Conservation (phyloP, 108 stramenopile genomes). For the Phaeodactylum tricornutum region DNA sequence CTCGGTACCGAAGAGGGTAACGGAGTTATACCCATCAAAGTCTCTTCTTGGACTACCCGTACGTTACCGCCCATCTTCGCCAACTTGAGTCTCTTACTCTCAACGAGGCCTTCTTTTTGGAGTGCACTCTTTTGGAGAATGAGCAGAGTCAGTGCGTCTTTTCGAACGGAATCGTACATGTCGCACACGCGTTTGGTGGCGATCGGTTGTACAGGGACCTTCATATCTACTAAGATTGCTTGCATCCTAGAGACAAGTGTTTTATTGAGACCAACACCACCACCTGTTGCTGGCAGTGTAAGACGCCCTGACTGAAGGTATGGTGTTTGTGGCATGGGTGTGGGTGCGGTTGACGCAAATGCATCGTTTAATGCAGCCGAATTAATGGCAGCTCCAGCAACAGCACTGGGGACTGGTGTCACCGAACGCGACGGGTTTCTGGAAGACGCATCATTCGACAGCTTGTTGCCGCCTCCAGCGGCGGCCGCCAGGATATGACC, state of each 20-base stretch:
- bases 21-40: constrained; percentile 37
- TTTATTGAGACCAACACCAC: constrained; percentile 56
- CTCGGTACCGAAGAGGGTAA: no score
- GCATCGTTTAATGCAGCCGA: constrained; percentile 25
- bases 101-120: constrained; percentile 65
- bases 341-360: constrained; percentile 62
- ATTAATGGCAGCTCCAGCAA: constrained; percentile 6
- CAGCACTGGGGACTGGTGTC: constrained; percentile 19
- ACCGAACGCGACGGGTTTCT: constrained; percentile 22
- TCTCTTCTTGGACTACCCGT: constrained; percentile 30
- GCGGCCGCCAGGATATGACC: constrained; percentile 50
- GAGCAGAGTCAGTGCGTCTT: constrained; percentile 65
- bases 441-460: constrained; percentile 17
- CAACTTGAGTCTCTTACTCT: constrained; percentile 38
- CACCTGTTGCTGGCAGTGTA: constrained; percentile 58
- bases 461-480: constrained; percentile 2
- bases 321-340: constrained; percentile 65
- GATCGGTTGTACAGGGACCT: constrained; percentile 43
- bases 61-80: constrained; percentile 24
- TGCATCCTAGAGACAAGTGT: constrained; percentile 71
- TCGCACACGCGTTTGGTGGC: constrained; percentile 84
- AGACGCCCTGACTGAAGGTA: constrained; percentile 83
- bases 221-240: constrained; percentile 50
- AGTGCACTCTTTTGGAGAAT: constrained; percentile 64
- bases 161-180: constrained; percentile 74